These are phyloP conservation scores for Didymella pomorum DNA, from an alignment of 2,329 filamentous ascomycete genomes.

Conservation along the genomic window DNA sequence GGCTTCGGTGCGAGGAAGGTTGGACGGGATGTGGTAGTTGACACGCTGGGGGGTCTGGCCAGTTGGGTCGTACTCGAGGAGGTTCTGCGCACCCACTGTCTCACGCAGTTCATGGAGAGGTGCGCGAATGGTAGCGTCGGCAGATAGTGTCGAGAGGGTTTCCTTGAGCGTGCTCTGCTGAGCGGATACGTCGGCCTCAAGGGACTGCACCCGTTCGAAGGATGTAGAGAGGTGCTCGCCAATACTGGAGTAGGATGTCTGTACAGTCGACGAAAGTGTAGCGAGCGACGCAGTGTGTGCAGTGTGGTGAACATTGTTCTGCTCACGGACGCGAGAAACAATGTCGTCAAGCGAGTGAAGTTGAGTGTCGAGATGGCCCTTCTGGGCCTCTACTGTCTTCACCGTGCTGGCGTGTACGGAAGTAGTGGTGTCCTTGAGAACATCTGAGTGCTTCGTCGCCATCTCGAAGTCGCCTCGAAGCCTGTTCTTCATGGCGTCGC, in stretches of 20 bases:
- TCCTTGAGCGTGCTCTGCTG: constrained; percentile 67
- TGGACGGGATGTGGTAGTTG: constrained; percentile 80
- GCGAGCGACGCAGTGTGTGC: constrained; percentile 73
- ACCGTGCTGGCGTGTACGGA: constrained; percentile 91
- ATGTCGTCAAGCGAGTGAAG: constrained; percentile 92
- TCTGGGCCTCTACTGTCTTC: constrained; percentile 87
- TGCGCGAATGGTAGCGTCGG: constrained; percentile 66
- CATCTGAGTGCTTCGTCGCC: constrained; percentile 80
- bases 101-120: constrained; percentile 76
- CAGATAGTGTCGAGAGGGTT: constrained; percentile 67
- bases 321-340: constrained; percentile 78
- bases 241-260: constrained; percentile 75
- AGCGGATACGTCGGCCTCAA: constrained; percentile 72
- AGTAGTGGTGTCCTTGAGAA: constrained; percentile 82
- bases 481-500: constrained; percentile 79
- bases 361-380: constrained; percentile 84
- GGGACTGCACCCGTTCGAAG: constrained; percentile 70
- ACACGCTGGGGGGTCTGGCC: constrained; percentile 85
- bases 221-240: constrained; percentile 74
- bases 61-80: constrained; percentile 84
- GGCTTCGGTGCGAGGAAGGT: constrained; percentile 76
- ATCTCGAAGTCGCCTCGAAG: constrained; percentile 85
- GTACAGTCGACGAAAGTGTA: constrained; percentile 71
- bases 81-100: constrained; percentile 67
- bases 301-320: constrained; percentile 80